Evolutionary conservation across 768 basidiomycete genomes (phyloP).

Genomic region (Zangia roseola): DNA sequence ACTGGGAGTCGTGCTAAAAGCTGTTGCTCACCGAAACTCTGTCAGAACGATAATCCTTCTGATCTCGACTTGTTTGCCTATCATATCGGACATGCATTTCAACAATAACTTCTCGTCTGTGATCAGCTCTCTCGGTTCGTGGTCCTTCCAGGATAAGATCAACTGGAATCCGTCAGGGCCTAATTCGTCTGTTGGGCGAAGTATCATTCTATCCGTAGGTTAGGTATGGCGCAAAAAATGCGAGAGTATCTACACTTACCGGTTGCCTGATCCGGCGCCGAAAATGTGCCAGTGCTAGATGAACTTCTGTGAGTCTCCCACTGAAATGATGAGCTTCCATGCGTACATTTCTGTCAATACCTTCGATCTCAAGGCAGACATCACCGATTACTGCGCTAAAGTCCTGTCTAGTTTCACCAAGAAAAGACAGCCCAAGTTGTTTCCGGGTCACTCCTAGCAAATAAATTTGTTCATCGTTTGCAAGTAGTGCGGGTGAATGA

Average conservation of each 20-base stretch:
- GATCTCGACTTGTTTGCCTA: slow-evolving; percentile 32
- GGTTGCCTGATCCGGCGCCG: background rate
- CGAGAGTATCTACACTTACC: background rate
- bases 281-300: slow-evolving; percentile 21
- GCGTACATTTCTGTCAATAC: slow-evolving; percentile 27
- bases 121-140: slow-evolving; percentile 17
- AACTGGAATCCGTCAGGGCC: slow-evolving; percentile 22
- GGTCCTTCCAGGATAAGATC: background rate
- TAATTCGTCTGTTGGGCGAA: slow-evolving; percentile 16
- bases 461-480: background rate
- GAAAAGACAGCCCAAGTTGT: slow-evolving; percentile 39
- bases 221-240: background rate
- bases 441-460: slow-evolving; percentile 32
- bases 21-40: slow-evolving; percentile 27
- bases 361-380: slow-evolving; percentile 31
- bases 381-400: slow-evolving; percentile 36
- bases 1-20: slow-evolving; percentile 2
- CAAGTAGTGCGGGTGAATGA: background rate
- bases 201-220: slow-evolving; percentile 1
- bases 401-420: slow-evolving; percentile 37
- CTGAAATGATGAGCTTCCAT: background rate
- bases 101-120: slow-evolving; percentile 28
- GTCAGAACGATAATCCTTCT: slow-evolving; percentile 26
- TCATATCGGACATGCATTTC: slow-evolving; percentile 27
- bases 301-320: background rate